Conservation (phyloP, 805 yeast genomes). For the Peterozyma xylosa region DNA sequence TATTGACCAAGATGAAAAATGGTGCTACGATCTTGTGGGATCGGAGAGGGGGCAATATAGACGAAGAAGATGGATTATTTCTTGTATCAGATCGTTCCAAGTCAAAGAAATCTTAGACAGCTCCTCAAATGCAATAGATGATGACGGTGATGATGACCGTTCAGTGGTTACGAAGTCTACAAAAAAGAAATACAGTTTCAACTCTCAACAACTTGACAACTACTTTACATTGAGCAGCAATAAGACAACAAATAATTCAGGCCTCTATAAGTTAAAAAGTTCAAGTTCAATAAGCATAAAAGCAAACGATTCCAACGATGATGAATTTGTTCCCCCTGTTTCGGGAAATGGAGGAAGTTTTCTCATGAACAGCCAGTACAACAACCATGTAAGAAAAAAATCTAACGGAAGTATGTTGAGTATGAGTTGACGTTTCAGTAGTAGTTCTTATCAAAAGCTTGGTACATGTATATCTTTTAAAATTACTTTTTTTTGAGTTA, state of each 20-base stretch:
- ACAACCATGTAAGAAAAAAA: constrained; percentile 4
- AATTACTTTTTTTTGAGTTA: too few species aligned
- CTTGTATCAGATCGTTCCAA: constrained; percentile 20
- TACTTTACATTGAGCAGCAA: too few species aligned
- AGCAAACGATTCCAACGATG: background rate
- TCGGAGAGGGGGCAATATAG: constrained; percentile 27
- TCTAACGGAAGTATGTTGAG: too few species aligned
- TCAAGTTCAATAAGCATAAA: background rate
- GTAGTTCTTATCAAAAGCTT: too few species aligned
- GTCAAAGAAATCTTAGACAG: constrained; percentile 5
- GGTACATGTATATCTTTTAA: too few species aligned
- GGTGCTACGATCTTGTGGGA: constrained; percentile 67
- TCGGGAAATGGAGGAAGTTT: constrained; percentile 1
- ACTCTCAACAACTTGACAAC: too few species aligned
- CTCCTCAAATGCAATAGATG: constrained; percentile 1
- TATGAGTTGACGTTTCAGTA: too few species aligned
- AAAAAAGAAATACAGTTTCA: too few species aligned
- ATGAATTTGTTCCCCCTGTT: background rate
- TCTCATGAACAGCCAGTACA: constrained; percentile 1
- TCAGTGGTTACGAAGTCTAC: too few species aligned
- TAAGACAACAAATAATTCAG: too few species aligned
- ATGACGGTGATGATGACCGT: background rate
- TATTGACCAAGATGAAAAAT: constrained; percentile 69
- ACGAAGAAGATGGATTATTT: constrained; percentile 63
- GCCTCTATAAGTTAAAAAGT: too few species aligned